A percentile compares a stretch with the other conserved stretches of the same genome.
Evolutionary conservation across 257 asterid species (phyloP).

Genomic region (Cruciata laevipes): DNA sequence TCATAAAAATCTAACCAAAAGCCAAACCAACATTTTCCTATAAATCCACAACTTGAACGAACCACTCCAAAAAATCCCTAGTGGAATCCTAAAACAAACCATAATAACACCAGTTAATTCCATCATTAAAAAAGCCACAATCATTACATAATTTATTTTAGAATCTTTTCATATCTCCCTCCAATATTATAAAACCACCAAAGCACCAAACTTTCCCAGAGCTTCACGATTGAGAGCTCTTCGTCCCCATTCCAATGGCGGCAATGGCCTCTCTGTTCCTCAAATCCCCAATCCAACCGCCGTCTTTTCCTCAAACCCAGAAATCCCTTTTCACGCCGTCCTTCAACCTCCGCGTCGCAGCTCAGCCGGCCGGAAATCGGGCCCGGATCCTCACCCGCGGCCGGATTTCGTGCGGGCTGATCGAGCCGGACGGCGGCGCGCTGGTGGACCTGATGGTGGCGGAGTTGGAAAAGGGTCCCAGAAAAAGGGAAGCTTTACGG

Average conservation of each 20-base stretch:
- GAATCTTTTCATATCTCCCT: conserved; percentile 14
- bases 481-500: conserved; percentile 31
- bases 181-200: conserved; percentile 20
- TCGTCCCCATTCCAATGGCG: conserved; percentile 35
- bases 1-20: neutral
- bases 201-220: neutral
- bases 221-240: conserved; percentile 10
- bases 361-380: conserved; percentile 21
- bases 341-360: conserved; percentile 21
- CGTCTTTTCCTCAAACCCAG: conserved; percentile 26
- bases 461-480: conserved; percentile 44
- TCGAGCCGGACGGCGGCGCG: conserved; percentile 84
- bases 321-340: conserved; percentile 33
- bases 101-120: neutral
- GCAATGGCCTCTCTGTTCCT: conserved; percentile 64
- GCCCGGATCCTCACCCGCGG: conserved; percentile 15
- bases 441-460: conserved; percentile 60
- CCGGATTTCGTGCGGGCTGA: conserved; percentile 41
- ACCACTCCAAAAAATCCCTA: conserved; percentile 4
- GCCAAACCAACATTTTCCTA: neutral
- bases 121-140: neutral
- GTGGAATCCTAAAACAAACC: conserved; percentile 8
- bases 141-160: neutral
- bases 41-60: conserved; percentile 5
- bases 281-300: conserved; percentile 27